Percentiles rank a stretch among this genome's conserved stretches.
phyloP scores from a whole-genome alignment of 768 basidiomycete species.

The Symmetrospora coprosmae region DNA sequence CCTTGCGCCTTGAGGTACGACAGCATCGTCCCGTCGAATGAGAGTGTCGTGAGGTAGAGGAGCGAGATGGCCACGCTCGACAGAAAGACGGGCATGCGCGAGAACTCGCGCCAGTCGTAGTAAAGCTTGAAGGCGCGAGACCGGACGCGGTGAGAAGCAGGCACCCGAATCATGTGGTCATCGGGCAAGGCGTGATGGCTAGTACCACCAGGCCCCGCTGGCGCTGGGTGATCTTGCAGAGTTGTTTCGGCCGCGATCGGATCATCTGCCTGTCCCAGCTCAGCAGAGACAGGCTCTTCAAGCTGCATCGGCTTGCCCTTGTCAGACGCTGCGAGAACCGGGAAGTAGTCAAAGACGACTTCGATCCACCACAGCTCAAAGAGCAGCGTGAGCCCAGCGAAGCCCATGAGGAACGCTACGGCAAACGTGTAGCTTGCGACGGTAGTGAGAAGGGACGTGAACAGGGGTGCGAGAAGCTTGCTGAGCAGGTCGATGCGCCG shows the following conservation, averaged over 20 bases:
- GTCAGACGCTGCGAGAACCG: neutral
- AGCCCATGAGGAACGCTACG: slow-evolving; percentile 33
- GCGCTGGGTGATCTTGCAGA: no score
- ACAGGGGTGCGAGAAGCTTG: slow-evolving; percentile 45
- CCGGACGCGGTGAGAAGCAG: neutral
- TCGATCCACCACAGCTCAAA: slow-evolving; percentile 41
- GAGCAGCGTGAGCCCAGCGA: slow-evolving; percentile 38
- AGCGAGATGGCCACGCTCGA: slow-evolving; percentile 42
- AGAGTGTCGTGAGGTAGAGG: slow-evolving; percentile 42
- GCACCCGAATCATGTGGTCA: neutral
- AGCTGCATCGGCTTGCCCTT: neutral
- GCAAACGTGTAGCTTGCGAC: slow-evolving; percentile 35
- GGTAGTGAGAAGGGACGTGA: slow-evolving; percentile 44
- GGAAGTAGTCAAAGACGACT: neutral
- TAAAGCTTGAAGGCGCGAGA: neutral
- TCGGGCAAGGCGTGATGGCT: no score
- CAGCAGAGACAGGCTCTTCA: neutral
- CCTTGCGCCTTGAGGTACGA: slow-evolving; percentile 43
- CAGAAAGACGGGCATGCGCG: slow-evolving; percentile 40
- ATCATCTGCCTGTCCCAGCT: neutral
- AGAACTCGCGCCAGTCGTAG: slow-evolving; percentile 40
- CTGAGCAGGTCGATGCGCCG: slow-evolving; percentile 42
- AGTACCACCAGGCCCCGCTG: no score
- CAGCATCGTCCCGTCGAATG: slow-evolving; percentile 47
- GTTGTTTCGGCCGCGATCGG: neutral